These are phyloP conservation scores for Albophoma yamanashiensis DNA, from an alignment of 2,329 filamentous ascomycete genomes.

Conservation along the genomic window DNA sequence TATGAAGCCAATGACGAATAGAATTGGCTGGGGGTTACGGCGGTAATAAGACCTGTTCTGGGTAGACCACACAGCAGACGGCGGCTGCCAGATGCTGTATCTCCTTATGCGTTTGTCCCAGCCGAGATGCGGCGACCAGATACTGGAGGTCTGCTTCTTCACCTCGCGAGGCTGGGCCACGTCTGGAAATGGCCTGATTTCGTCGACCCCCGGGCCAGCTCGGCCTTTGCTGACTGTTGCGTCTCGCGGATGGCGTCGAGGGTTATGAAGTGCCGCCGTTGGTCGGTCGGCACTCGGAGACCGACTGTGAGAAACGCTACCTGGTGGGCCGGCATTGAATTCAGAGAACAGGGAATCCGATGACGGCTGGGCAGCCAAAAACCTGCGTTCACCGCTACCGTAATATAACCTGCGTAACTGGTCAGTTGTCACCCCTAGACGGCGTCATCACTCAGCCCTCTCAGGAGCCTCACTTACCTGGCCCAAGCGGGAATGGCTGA, in stretches of 20 bases:
- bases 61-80: conserved; percentile 54
- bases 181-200: conserved; percentile 24
- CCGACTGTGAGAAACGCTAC: conserved; percentile 32
- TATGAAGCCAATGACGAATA: conserved; percentile 69
- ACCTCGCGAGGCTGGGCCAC: conserved; percentile 16
- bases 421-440: background rate
- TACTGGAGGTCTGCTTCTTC: conserved; percentile 43
- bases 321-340: conserved; percentile 34
- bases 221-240: conserved; percentile 8
- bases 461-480: conserved; percentile 21
- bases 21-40: conserved; percentile 62
- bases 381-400: conserved; percentile 50
- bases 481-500: conserved; percentile 44
- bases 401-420: conserved; percentile 51
- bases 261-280: conserved; percentile 32
- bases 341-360: conserved; percentile 37
- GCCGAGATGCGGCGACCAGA: conserved; percentile 66
- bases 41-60: conserved; percentile 51
- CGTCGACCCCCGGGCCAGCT: background rate
- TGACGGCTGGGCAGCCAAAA: conserved; percentile 31
- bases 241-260: conserved; percentile 33
- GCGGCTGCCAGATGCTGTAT: conserved; percentile 62
- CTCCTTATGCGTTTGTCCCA: conserved; percentile 48
- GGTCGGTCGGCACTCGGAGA: conserved; percentile 40
- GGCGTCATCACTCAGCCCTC: background rate